phyloP scores from a whole-genome alignment of 306 rosid species.

The Vicia sativa region DNA sequence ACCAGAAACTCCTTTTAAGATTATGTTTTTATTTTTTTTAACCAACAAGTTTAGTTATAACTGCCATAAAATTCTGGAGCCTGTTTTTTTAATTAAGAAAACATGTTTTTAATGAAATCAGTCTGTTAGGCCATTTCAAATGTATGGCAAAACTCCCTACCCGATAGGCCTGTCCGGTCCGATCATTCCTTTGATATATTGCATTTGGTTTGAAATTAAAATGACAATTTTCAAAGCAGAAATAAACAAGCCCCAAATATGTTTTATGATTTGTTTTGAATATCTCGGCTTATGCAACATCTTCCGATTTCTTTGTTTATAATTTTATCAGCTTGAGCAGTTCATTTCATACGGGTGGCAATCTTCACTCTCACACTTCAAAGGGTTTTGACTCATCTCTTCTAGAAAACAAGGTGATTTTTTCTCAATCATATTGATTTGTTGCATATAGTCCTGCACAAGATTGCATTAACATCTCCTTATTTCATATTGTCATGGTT shows the following conservation, averaged over 20 bases:
- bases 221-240: conserved; percentile 11
- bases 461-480: conserved; percentile 1
- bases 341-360: conserved; percentile 56
- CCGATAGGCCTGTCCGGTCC: not conserved
- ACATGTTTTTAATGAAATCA: conserved; percentile 1
- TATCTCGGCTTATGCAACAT: conserved; percentile 13
- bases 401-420: conserved; percentile 62
- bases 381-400: conserved; percentile 60
- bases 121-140: conserved; percentile 1
- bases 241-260: not conserved
- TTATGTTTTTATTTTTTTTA: not conserved
- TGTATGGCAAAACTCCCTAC: conserved; percentile 7
- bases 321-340: conserved; percentile 44
- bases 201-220: conserved; percentile 6
- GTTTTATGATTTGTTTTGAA: conserved; percentile 13
- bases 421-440: conserved; percentile 2
- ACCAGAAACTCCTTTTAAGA: not conserved
- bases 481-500: conserved; percentile 7
- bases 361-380: conserved; percentile 40
- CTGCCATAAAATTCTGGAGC: not conserved
- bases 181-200: not conserved
- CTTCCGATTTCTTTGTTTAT: not conserved
- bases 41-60: not conserved
- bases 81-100: conserved; percentile 7
- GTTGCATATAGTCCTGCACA: conserved; percentile 17